Conservation (phyloP, 1,284 basidiomycete genomes). For the Ganoderma lucidum region DNA sequence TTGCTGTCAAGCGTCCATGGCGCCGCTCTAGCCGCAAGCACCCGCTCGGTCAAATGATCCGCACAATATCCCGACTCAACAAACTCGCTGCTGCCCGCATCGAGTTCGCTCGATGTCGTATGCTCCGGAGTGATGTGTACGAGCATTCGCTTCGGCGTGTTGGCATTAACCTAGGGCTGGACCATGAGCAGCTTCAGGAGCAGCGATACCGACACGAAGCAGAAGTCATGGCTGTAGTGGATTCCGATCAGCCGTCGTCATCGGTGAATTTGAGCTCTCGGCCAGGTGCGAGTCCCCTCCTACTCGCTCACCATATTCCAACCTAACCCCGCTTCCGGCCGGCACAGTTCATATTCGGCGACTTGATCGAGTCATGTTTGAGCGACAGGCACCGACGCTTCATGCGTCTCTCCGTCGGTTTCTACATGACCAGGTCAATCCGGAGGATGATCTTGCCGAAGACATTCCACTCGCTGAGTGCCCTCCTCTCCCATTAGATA, state of each 20-base stretch:
- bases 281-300: background rate
- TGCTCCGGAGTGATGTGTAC: constrained; percentile 9
- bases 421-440: constrained; percentile 7
- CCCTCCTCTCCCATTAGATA: constrained; percentile 5
- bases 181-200: constrained; percentile 11
- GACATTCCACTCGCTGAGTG: constrained; percentile 2
- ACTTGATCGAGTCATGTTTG: background rate
- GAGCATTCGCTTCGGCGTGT: background rate
- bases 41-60: constrained; percentile 32
- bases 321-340: no score
- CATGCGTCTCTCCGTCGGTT: constrained; percentile 5
- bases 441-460: background rate
- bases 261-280: background rate
- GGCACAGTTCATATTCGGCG: background rate
- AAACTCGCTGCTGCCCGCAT: constrained; percentile 26
- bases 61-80: constrained; percentile 22
- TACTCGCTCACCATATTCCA: background rate
- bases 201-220: background rate
- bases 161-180: background rate
- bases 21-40: constrained; percentile 26
- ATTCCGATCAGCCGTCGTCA: background rate
- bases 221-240: background rate
- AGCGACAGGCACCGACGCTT: background rate
- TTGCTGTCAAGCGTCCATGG: constrained; percentile 36
- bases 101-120: constrained; percentile 16